Evolutionary conservation across 805 yeast genomes (phyloP).

Genomic region (Cyberlindnera subsufficiens): DNA sequence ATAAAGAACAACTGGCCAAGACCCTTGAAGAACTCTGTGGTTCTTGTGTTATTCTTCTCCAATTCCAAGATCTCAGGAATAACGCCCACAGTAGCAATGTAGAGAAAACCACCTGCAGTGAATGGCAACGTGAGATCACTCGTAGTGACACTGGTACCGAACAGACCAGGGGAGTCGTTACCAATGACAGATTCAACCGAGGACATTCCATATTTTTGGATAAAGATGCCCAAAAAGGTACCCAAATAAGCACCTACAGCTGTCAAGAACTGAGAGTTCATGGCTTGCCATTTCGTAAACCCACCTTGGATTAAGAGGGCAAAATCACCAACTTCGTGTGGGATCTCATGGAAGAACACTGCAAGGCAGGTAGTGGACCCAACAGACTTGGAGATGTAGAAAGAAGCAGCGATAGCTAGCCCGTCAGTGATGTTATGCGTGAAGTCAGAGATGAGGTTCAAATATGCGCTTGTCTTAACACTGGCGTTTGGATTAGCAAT

Average conservation of each 20-base stretch:
- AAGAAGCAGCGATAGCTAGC: constrained; percentile 65
- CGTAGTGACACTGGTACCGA: constrained; percentile 45
- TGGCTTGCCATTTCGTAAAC: constrained; percentile 57
- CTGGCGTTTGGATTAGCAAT: constrained; percentile 30
- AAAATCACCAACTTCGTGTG: constrained; percentile 79
- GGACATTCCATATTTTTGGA: constrained; percentile 35
- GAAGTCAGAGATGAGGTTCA: constrained; percentile 65
- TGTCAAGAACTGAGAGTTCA: constrained; percentile 61
- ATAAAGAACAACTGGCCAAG: constrained; percentile 43
- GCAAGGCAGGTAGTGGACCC: constrained; percentile 71
- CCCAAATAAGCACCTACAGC: constrained; percentile 63
- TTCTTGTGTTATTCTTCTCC: constrained; percentile 28
- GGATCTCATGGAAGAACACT: constrained; percentile 71
- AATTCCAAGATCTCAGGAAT: constrained; percentile 62
- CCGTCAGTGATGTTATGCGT: constrained; percentile 78
- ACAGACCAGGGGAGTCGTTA: constrained; percentile 30
- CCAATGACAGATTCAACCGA: constrained; percentile 1
- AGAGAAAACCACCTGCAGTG: constrained; percentile 73
- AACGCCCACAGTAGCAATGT: constrained; percentile 70
- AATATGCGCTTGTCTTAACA: constrained; percentile 42
- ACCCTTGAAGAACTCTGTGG: constrained; percentile 34
- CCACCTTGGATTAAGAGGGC: constrained; percentile 69
- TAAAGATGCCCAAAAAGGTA: constrained; percentile 54
- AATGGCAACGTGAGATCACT: constrained; percentile 58
- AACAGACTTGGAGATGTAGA: constrained; percentile 49